Conservation (phyloP, 805 yeast genomes). For the Metschnikowia henanensis region DNA sequence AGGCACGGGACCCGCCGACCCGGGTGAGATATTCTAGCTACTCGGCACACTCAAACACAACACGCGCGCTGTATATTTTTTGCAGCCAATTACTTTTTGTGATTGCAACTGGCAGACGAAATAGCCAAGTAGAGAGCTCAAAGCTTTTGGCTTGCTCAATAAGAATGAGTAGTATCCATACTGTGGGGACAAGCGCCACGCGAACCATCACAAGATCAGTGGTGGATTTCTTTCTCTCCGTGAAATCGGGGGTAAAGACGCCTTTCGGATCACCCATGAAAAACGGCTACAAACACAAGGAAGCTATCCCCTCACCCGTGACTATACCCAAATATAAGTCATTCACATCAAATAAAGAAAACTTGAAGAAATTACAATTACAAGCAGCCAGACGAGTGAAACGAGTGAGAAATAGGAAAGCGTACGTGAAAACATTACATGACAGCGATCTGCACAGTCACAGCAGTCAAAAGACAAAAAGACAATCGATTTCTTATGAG, state of each 20-base stretch:
- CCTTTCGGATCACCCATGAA: conserved; percentile 3
- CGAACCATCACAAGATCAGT: conserved; percentile 4
- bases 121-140: background rate
- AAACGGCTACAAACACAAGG: background rate
- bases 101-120: background rate
- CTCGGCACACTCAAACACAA: too few relatives aligned
- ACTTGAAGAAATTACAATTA: conserved; percentile 1
- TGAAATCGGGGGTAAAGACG: conserved; percentile 7
- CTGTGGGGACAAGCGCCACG: conserved; percentile 1
- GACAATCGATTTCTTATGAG: conserved; percentile 1
- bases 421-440: background rate
- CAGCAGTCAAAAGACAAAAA: background rate
- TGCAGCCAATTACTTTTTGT: conserved; percentile 1
- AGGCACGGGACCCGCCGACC: too few relatives aligned
- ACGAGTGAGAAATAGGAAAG: background rate
- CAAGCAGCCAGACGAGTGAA: conserved; percentile 1
- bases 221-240: conserved; percentile 2
- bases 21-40: too few relatives aligned
- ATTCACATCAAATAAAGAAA: background rate
- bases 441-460: background rate
- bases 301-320: background rate
- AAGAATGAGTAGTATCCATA: conserved; percentile 5
- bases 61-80: too few relatives aligned
- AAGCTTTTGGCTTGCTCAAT: background rate
- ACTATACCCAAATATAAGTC: conserved; percentile 1